Conservation (phyloP, 1,139 yeast genomes). For the Zygosaccharomyces pseudobailii region DNA sequence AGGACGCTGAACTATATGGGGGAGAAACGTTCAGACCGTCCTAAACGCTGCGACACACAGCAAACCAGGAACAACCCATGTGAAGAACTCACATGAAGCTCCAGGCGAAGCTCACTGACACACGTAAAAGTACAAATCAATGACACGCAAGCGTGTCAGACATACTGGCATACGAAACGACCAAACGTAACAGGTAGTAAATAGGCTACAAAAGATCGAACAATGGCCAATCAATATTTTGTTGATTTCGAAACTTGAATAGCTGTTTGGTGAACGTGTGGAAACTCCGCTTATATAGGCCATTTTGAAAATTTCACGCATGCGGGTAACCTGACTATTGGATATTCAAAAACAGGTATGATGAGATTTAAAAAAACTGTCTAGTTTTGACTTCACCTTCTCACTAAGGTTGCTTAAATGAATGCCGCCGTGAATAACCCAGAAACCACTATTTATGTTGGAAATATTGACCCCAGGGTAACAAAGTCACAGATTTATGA, state of each 20-base stretch:
- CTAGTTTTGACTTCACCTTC: too few relatives aligned
- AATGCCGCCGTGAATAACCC: conserved; percentile 34
- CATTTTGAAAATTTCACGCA: not conserved
- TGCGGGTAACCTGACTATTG: not conserved
- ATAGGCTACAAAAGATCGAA: not conserved
- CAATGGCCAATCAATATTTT: conserved; percentile 7
- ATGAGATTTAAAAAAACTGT: not conserved
- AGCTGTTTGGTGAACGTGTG: not conserved
- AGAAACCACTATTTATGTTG: conserved; percentile 72
- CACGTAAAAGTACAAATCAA: not conserved
- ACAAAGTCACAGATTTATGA: conserved; percentile 70
- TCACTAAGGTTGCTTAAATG: not conserved
- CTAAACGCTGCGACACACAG: conserved; percentile 19
- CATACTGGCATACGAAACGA: not conserved
- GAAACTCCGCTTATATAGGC: not conserved
- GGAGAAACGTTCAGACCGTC: conserved; percentile 22
- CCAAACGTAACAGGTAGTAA: not conserved
- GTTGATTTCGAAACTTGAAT: not conserved
- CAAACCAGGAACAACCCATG: conserved; percentile 15
- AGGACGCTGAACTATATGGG: conserved; percentile 27
- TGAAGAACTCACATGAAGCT: conserved; percentile 20
- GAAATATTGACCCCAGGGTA: conserved; percentile 73
- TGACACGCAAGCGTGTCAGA: not conserved
- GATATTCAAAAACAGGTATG: not conserved
- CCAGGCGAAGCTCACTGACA: conserved; percentile 7